A percentile compares a stretch with the other conserved stretches of the same genome.
phyloP scores from a whole-genome alignment of 2,329 filamentous ascomycete species.

The Verticillium nonalfalfae region DNA sequence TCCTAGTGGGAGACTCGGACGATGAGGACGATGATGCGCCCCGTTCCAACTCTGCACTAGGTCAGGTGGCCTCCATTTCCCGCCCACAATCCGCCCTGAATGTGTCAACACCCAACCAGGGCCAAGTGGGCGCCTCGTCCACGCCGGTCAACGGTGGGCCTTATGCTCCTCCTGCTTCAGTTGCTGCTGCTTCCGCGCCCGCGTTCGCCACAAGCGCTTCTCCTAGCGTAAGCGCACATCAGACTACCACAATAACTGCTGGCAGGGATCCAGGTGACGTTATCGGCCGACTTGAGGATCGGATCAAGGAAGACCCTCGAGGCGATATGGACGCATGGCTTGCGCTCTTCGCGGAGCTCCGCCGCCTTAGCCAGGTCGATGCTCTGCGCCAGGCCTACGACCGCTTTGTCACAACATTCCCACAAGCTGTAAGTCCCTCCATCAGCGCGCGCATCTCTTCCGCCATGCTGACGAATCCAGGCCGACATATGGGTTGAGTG shows the following conservation, averaged over 20 bases:
- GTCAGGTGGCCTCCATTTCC: constrained; percentile 6
- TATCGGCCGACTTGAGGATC: constrained; percentile 77
- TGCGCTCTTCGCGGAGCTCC: constrained; percentile 77
- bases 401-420: constrained; percentile 82
- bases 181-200: constrained; percentile 37
- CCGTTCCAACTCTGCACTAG: constrained; percentile 2
- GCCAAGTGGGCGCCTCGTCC: constrained; percentile 3
- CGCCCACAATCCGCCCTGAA: constrained; percentile 8
- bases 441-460: background rate
- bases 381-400: constrained; percentile 76
- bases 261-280: constrained; percentile 56
- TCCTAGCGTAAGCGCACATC: constrained; percentile 9
- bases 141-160: constrained; percentile 14
- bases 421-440: constrained; percentile 69
- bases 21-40: constrained; percentile 38
- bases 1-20: constrained; percentile 54
- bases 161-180: constrained; percentile 22
- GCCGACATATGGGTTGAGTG: constrained; percentile 89
- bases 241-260: background rate
- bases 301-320: constrained; percentile 85
- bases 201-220: constrained; percentile 16
- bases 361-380: constrained; percentile 73
- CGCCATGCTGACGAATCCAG: constrained; percentile 43
- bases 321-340: constrained; percentile 93
- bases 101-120: constrained; percentile 10